Evolutionary conservation across 202 grass and related monocot species (phyloP), one percentile per base, ranked within the genome.

Genomic region (Dendrocalamus latiflorus): DNA sequence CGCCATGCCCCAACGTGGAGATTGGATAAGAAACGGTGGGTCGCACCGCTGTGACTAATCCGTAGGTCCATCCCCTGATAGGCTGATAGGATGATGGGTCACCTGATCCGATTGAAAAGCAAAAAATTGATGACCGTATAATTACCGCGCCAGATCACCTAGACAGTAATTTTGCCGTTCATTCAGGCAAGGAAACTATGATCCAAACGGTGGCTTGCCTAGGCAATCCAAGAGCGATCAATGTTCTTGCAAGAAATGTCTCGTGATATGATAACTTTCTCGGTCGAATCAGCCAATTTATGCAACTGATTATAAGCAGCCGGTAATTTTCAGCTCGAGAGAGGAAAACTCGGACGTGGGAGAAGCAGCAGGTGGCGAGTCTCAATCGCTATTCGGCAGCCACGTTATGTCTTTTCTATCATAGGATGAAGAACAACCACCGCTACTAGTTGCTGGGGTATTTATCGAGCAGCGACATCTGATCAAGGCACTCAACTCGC

Each of bases 331-430:
- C 36, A 36, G 18, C 13, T 48, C 0, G 5, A 28, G 12, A 42
- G 10, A n/a, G 36, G 44, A 16, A 16, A 49, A 37, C 12, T 4
- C 26, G 38, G 79, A 26, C 36, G 26, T 24, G 14, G 43, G 13
- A 26, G 53, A 54, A 30, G 83, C n/a, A 26, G 26, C 67, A 65
- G 75, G 75, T 86, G 22, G 54, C 54, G 10, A 11, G 85, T 87
- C 78, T 26, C 4, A 16, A 37, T 87, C 71, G 28, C 43, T 59
- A 21, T 57, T 16, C 51, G 38, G 55, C 75, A 41, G 56, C 83
- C 38, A 58, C 17, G 37, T 16, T 7, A 30, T 4, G n/a, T 51
- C 15, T 51, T 25, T 8, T 8, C 30, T 14, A 77, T 70, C 64
- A 18, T 77, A 55, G 55, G 79, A 82, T 34, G 44, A 83, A 9